Evolutionary conservation across 1,139 yeast species (phyloP).

Genomic region (Magnusiomyces suaveolens): DNA sequence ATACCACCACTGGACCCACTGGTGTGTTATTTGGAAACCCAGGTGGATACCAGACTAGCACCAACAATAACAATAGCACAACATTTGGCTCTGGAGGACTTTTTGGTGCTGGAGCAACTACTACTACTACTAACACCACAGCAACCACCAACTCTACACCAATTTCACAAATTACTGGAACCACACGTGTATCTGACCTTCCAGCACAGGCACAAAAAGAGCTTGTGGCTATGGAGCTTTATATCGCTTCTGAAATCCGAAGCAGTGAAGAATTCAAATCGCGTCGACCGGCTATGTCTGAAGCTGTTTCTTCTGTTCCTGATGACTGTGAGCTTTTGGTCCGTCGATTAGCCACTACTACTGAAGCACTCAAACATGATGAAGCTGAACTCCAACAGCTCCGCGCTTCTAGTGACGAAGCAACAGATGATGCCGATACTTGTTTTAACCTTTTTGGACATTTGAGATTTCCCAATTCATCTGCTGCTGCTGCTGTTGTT

Average conservation of each 20-base stretch:
- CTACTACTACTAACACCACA: conserved; percentile 16
- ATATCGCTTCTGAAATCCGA: conserved; percentile 73
- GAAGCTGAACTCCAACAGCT: conserved; percentile 42
- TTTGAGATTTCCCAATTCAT: conserved; percentile 40
- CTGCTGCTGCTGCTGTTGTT: conserved; percentile 13
- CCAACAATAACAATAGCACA: conserved; percentile 8
- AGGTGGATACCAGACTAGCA: conserved; percentile 17
- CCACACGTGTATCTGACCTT: conserved; percentile 80
- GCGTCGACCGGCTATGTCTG: conserved; percentile 55
- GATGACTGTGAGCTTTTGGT: conserved; percentile 68
- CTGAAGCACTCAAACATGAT: conserved; percentile 62
- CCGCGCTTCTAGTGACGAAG: conserved; percentile 37
- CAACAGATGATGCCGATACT: conserved; percentile 48
- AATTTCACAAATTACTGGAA: conserved; percentile 53
- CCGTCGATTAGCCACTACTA: conserved; percentile 52
- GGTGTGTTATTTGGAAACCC: conserved; percentile 6
- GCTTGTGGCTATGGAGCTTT: conserved; percentile 71
- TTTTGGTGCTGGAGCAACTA: conserved; percentile 6
- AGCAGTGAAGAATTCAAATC: conserved; percentile 70
- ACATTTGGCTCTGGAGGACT: not conserved
- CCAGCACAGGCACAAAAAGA: conserved; percentile 68
- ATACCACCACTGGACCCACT: conserved; percentile 2
- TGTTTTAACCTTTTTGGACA: conserved; percentile 60
- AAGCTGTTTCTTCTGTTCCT: conserved; percentile 69
- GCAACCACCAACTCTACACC: conserved; percentile 17